Conservation (phyloP, 1,284 basidiomycete genomes). For the Puccinia triticina region DNA sequence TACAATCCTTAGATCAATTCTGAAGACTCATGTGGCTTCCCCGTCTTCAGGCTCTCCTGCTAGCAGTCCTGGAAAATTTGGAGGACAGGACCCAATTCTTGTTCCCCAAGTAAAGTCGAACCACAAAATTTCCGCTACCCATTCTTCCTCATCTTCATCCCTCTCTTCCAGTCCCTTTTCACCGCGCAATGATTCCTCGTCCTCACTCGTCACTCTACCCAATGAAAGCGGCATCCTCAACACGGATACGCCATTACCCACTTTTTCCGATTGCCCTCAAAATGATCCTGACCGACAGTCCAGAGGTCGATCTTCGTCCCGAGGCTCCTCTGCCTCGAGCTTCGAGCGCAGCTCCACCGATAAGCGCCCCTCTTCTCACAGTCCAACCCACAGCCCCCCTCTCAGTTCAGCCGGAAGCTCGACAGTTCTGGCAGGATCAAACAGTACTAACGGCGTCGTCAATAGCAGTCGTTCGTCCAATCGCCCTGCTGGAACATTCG, state of each 20-base stretch:
- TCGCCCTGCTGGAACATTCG: background rate
- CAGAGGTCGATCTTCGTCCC: conserved; percentile 46
- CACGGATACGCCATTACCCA: background rate
- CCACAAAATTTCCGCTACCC: conserved; percentile 1
- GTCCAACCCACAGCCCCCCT: conserved; percentile 46
- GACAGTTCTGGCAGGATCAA: background rate
- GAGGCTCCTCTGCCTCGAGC: conserved; percentile 49
- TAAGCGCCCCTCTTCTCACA: conserved; percentile 41
- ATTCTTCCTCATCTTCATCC: conserved; percentile 47
- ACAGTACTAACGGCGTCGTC: background rate
- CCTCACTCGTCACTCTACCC: conserved; percentile 10
- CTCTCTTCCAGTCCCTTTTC: conserved; percentile 45
- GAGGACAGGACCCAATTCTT: conserved; percentile 36
- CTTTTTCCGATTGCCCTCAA: background rate
- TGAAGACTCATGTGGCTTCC: conserved; percentile 27
- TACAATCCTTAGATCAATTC: conserved; percentile 23
- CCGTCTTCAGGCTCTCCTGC: background rate
- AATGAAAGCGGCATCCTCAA: background rate
- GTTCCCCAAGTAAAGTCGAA: conserved; percentile 50
- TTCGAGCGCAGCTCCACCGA: conserved; percentile 47
- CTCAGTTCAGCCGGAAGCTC: background rate
- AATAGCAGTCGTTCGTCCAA: conserved; percentile 1
- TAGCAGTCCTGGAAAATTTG: conserved; percentile 13
- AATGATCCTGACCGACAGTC: conserved; percentile 34
- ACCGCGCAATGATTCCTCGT: conserved; percentile 43